Evolutionary conservation across 2,329 filamentous ascomycete genomes (phyloP), one percentile per base, ranked within the genome.

Genomic region (Camillea tinctor): DNA sequence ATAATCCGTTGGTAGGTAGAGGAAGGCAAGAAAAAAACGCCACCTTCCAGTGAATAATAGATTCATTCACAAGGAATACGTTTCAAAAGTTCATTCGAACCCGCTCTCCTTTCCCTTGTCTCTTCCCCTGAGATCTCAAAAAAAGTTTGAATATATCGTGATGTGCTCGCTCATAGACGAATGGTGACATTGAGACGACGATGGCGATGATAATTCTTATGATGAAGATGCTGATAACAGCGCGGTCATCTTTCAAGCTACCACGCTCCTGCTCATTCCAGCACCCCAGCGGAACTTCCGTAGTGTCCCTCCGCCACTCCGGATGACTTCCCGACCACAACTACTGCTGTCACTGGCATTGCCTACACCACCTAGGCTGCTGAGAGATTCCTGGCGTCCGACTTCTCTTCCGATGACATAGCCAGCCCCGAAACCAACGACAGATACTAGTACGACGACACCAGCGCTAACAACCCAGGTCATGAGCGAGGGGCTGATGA

Each of bases 361-460:
- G 56, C 79, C 74, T 36, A 75, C 75, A 52, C 75, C 72, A 50
- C 78, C 70, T 49, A 79, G 72, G 17, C 76, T 76, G 9, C 74
- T 75, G n/a, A 82, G 71, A 13, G 77, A 77, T 68, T 90, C 86
- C 64, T 88, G 84, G 36, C 84, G 80, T 2, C 87, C 87, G 22
- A 88, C 86, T 66, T 90, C 87, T 23, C 86, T 79, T 4, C 88
- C 87, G 60, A 89, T 86, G 22, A 88, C 86, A 68, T 88, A 89
- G 11, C 88, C 87, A 8, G 87, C 87, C 2, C 87, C 86, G 65
- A 90, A 90, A 1, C 87, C 87, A 36, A 90, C 86, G 1, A 88
- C 87, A 7, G 84, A 87, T 2, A 90, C 84, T 11, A 90, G 78
- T 8, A 90, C 86, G 1, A 90, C 84, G 1, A 89, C 87, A 19